phyloP scores from a whole-genome alignment of 495 filamentous ascomycete species.

The Clohesyomyces aquaticus region DNA sequence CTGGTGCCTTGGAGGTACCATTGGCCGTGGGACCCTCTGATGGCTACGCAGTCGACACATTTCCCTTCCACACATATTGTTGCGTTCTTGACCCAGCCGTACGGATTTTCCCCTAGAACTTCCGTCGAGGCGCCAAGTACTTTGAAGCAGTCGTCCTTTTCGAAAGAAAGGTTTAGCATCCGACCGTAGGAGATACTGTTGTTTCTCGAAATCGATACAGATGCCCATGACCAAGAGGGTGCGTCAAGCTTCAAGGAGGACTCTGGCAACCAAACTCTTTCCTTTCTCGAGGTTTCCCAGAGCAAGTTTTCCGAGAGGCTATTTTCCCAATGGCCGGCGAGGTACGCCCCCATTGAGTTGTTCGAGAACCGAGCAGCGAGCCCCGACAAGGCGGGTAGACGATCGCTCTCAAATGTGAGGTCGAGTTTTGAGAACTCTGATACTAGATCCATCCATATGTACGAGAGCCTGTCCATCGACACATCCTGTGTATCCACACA shows the following conservation, averaged over 20 bases:
- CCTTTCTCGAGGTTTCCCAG: not conserved
- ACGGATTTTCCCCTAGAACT: not conserved
- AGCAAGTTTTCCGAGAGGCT: not conserved
- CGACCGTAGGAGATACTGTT: not conserved
- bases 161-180: not conserved
- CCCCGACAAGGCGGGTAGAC: not conserved
- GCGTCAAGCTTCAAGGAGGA: not conserved
- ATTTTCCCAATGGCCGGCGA: not conserved
- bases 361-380: not conserved
- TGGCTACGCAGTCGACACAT: not conserved
- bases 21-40: no score
- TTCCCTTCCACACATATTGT: not conserved
- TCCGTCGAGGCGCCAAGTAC: not conserved
- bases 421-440: not conserved
- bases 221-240: not conserved
- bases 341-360: not conserved
- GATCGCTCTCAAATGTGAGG: not conserved
- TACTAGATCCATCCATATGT: not conserved
- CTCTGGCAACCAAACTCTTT: not conserved
- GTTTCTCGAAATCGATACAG: not conserved
- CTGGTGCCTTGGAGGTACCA: no score
- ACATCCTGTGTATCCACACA: not conserved
- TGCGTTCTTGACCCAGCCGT: slow-evolving; percentile 3
- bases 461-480: not conserved
- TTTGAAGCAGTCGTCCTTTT: not conserved